These are phyloP conservation scores for Thalassiosira livingstoniorum DNA, from an alignment of 352 stramenopile genomes.

Conservation along the genomic window DNA sequence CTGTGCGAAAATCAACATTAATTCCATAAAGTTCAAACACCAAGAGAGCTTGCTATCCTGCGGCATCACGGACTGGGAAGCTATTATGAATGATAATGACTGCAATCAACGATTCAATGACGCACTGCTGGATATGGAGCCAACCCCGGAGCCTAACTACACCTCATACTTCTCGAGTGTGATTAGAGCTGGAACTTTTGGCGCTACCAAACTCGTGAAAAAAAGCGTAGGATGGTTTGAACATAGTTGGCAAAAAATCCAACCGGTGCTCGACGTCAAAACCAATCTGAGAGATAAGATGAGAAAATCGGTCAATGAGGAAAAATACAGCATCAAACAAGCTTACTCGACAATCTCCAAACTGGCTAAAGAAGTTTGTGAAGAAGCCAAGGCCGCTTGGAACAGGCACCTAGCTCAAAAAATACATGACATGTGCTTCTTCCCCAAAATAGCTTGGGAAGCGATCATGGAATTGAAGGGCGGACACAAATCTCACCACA, in stretches of 20 bases:
- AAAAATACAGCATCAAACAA: not conserved
- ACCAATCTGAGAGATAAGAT: not conserved
- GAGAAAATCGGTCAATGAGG: not conserved
- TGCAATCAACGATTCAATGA: not conserved
- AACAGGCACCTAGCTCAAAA: not conserved
- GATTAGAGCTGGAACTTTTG: too few species aligned
- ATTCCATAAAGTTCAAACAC: conserved; percentile 7
- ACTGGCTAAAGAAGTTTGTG: not conserved
- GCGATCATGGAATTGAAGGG: not conserved
- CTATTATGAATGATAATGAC: not conserved
- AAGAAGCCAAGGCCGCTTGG: not conserved
- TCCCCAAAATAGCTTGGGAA: conserved; percentile 5
- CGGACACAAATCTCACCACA: conserved; percentile 2
- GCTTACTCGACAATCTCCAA: too few species aligned
- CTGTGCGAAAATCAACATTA: not conserved
- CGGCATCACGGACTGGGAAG: not conserved
- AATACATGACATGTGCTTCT: not conserved
- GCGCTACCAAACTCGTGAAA: not conserved
- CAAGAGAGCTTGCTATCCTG: not conserved
- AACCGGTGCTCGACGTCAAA: not conserved
- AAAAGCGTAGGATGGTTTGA: not conserved
- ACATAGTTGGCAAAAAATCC: not conserved
- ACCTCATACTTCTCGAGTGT: too few species aligned
- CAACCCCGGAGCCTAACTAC: not conserved
- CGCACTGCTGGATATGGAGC: not conserved